phyloP scores from a whole-genome alignment of 1,284 basidiomycete species.

The Paramarasmius palmivorus region DNA sequence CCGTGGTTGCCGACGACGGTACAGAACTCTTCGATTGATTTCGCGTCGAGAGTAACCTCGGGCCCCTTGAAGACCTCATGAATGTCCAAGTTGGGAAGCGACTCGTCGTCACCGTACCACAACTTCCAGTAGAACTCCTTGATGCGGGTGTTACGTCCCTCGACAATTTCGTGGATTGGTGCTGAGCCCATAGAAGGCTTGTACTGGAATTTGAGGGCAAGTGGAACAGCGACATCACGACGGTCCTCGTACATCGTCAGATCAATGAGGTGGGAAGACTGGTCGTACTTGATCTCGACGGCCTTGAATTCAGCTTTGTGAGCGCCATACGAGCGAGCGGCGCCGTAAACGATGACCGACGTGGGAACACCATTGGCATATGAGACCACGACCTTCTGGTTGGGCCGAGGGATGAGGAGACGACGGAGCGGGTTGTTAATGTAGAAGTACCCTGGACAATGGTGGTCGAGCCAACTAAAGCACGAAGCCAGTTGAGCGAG shows the following conservation, averaged over 20 bases:
- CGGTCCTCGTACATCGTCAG: slow-evolving; percentile 88
- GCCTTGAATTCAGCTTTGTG: slow-evolving; percentile 84
- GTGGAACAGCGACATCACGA: slow-evolving; percentile 74
- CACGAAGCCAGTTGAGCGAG: slow-evolving; percentile 84
- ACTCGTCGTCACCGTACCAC: slow-evolving; percentile 89
- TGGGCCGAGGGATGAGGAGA: slow-evolving; percentile 79
- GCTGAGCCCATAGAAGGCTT: slow-evolving; percentile 88
- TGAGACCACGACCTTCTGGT: slow-evolving; percentile 76
- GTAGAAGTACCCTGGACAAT: slow-evolving; percentile 85
- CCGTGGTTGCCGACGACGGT: slow-evolving; percentile 91
- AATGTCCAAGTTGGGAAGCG: slow-evolving; percentile 74
- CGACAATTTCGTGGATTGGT: slow-evolving; percentile 90
- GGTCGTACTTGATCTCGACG: slow-evolving; percentile 70
- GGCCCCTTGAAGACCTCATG: slow-evolving; percentile 83
- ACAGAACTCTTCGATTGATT: slow-evolving; percentile 88
- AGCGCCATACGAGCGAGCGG: slow-evolving; percentile 77
- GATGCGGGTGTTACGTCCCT: slow-evolving; percentile 88
- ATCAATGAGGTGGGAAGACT: slow-evolving; percentile 60
- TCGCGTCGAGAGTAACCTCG: slow-evolving; percentile 76
- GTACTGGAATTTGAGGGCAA: slow-evolving; percentile 84
- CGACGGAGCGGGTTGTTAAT: slow-evolving; percentile 90
- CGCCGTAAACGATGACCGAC: slow-evolving; percentile 71
- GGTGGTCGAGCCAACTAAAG: slow-evolving; percentile 79
- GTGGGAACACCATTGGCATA: slow-evolving; percentile 46
- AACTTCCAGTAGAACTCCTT: slow-evolving; percentile 97